These are phyloP conservation scores for Endocarpon pusillum DNA, from an alignment of 495 filamentous ascomycete species.

Conservation along the genomic window DNA sequence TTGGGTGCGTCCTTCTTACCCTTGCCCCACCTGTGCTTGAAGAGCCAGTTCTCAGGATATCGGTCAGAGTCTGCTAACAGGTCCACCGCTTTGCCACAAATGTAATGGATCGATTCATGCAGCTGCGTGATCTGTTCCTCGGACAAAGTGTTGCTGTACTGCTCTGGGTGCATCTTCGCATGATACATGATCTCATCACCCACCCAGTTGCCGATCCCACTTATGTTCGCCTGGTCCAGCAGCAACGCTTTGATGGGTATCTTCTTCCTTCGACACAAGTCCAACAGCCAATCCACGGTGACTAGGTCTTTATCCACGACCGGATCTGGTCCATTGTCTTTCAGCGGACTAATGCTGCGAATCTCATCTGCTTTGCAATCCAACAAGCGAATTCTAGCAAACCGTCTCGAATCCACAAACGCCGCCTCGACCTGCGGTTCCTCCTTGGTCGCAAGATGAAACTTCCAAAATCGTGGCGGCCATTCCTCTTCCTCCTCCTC, in stretches of 20 bases:
- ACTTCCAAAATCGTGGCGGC: constrained; percentile 88
- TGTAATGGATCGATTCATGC: constrained; percentile 54
- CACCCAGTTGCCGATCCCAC: constrained; percentile 94
- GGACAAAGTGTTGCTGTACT: constrained; percentile 69
- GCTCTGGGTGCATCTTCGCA: constrained; percentile 76
- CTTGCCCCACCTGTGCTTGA: constrained; percentile 81
- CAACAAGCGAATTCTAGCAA: constrained; percentile 64
- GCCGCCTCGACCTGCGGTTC: constrained; percentile 51
- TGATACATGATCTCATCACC: constrained; percentile 85
- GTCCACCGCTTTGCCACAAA: constrained; percentile 65
- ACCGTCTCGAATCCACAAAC: constrained; percentile 65
- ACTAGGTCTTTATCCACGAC: constrained; percentile 64
- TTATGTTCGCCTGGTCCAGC: constrained; percentile 76
- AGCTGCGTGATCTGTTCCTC: constrained; percentile 54
- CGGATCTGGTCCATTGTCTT: constrained; percentile 86
- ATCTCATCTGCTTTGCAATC: constrained; percentile 63
- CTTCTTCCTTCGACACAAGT: constrained; percentile 53
- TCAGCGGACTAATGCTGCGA: constrained; percentile 57
- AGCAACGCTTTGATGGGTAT: constrained; percentile 77
- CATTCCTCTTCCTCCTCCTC: constrained; percentile 45
- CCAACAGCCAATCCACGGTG: constrained; percentile 49
- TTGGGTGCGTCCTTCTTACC: constrained; percentile 56
- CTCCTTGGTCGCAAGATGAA: constrained; percentile 48
- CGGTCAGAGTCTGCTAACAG: constrained; percentile 61
- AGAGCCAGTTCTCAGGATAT: constrained; percentile 84